Conservation (phyloP, 208 protist genomes). For the Trypanosomatidae sp. region DNA sequence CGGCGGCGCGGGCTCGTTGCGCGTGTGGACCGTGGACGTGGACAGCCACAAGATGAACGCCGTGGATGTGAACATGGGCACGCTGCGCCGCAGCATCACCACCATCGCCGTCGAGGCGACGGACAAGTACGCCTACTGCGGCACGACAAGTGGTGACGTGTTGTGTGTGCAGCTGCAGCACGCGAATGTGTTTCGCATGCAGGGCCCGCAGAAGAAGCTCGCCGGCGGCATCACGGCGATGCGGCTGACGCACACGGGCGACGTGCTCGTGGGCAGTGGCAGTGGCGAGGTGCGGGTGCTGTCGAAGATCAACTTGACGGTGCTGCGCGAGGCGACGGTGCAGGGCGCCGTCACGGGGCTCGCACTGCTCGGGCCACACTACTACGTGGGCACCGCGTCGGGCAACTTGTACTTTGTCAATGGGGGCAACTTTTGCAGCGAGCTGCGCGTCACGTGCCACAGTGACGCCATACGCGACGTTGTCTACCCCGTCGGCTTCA, state of each 20-base stretch:
- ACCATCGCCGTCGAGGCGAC: conserved; percentile 72
- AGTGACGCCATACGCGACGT: conserved; percentile 88
- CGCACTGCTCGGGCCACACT: conserved; percentile 55
- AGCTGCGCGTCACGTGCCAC: conserved; percentile 92
- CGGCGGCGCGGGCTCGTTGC: conserved; percentile 70
- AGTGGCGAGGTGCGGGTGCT: conserved; percentile 81
- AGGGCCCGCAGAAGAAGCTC: conserved; percentile 81
- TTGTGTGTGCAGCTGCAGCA: conserved; percentile 75
- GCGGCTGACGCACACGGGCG: conserved; percentile 39
- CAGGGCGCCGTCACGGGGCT: conserved; percentile 84
- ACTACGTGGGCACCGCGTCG: conserved; percentile 78
- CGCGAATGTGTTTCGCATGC: conserved; percentile 84
- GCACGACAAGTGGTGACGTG: conserved; percentile 89
- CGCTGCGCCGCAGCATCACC: conserved; percentile 60
- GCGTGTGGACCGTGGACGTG: conserved; percentile 88
- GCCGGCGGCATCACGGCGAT: conserved; percentile 75
- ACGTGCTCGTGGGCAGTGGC: conserved; percentile 88
- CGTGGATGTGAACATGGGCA: conserved; percentile 85
- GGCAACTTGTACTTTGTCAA: conserved; percentile 91
- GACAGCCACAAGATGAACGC: conserved; percentile 81
- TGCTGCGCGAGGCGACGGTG: conserved; percentile 50
- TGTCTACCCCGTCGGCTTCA: conserved; percentile 84
- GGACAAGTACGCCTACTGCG: conserved; percentile 86
- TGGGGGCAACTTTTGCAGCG: conserved; percentile 69
- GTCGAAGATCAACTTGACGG: conserved; percentile 77